A percentile compares a stretch with the other conserved stretches of the same genome.
Evolutionary conservation across 345 rosid genomes (phyloP).

Genomic region (Erucastrum elatum): DNA sequence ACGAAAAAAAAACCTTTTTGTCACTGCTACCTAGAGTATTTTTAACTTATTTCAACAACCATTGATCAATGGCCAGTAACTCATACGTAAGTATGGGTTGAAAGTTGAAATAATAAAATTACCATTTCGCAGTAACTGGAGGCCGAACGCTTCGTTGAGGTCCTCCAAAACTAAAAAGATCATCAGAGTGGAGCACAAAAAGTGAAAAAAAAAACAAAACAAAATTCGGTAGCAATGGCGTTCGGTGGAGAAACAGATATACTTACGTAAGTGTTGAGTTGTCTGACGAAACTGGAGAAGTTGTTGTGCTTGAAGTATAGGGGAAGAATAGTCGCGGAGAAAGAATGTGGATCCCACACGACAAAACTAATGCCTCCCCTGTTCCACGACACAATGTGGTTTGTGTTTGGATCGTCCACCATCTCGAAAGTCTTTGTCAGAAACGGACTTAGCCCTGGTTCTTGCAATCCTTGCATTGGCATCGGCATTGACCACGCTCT

Average conservation of each 20-base stretch:
- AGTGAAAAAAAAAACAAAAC: not conserved
- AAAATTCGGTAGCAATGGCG: not conserved
- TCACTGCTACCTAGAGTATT: too few species aligned
- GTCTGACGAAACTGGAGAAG: conserved; percentile 90
- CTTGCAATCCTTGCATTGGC: conserved; percentile 77
- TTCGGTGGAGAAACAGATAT: not conserved
- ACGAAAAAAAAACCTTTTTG: too few species aligned
- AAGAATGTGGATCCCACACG: conserved; percentile 74
- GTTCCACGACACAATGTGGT: conserved; percentile 78
- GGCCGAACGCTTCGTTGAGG: conserved; percentile 9
- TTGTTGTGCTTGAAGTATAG: conserved; percentile 88
- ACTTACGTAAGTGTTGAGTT: conserved; percentile 87
- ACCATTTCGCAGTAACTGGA: conserved; percentile 2
- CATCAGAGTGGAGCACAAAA: not conserved
- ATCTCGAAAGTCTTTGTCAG: conserved; percentile 78
- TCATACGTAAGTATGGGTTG: too few species aligned
- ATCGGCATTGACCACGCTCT: conserved; percentile 13
- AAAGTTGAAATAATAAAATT: too few species aligned
- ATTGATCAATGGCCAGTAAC: too few species aligned
- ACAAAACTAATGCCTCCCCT: conserved; percentile 66
- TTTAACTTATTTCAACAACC: too few species aligned
- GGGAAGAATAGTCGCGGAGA: conserved; percentile 68
- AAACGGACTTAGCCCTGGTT: conserved; percentile 79
- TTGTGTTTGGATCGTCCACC: conserved; percentile 68
- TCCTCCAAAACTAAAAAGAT: conserved; percentile 28